A percentile compares a stretch with the other conserved stretches of the same genome.
These are phyloP conservation scores for Syncephalastrum contaminatum DNA, from an alignment of 371 early-diverging fungal genomes.

Conservation along the genomic window DNA sequence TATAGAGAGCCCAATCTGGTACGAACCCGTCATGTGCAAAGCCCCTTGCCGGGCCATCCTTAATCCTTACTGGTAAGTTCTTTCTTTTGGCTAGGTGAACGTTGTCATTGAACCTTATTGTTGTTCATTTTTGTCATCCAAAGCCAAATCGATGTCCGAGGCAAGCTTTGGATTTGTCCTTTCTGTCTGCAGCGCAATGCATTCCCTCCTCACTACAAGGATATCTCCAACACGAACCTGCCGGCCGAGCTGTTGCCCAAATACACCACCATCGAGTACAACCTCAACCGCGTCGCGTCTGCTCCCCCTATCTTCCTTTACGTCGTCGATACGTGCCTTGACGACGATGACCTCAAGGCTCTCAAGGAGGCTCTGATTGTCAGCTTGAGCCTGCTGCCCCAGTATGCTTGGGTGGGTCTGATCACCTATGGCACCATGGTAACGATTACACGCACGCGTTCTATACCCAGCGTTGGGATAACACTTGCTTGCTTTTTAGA, in stretches of 20 bases:
- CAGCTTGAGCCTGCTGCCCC: conserved; percentile 89
- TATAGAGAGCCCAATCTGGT: conserved; percentile 73
- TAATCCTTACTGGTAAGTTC: conserved; percentile 93
- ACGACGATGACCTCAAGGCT: conserved; percentile 95
- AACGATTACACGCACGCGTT: conserved; percentile 11
- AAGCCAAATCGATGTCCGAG: conserved; percentile 92
- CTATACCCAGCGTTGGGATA: no score
- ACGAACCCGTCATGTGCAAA: conserved; percentile 98
- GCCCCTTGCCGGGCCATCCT: conserved; percentile 95
- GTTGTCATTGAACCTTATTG: neutral
- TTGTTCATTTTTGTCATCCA: neutral
- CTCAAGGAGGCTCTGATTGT: conserved; percentile 93
- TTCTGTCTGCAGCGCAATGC: conserved; percentile 98
- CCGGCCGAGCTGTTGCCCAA: conserved; percentile 96
- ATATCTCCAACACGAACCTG: conserved; percentile 92
- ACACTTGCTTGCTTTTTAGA: conserved; percentile 36
- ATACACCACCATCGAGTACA: conserved; percentile 98
- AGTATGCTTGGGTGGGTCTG: conserved; percentile 94
- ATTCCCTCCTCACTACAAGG: conserved; percentile 98
- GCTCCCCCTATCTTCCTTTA: conserved; percentile 96
- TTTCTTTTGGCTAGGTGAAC: neutral
- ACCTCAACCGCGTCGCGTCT: conserved; percentile 74
- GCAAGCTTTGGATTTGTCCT: conserved; percentile 98
- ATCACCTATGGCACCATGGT: conserved; percentile 99
- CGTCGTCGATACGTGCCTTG: conserved; percentile 98